Conservation (phyloP, 2,329 filamentous ascomycete genomes). For the Dactylella cylindrospora region DNA sequence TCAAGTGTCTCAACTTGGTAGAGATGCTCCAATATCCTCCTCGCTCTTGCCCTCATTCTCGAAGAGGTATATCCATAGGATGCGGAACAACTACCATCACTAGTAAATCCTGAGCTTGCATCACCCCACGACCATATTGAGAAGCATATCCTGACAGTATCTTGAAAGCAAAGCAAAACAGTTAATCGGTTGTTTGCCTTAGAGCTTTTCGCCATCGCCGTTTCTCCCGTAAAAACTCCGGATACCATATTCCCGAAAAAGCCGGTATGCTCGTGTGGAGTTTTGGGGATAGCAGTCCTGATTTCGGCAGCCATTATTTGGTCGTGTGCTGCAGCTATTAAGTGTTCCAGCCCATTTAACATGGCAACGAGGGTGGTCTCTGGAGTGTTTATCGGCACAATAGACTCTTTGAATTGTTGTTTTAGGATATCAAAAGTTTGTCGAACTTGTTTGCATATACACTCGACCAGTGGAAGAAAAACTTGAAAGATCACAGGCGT, state of each 20-base stretch:
- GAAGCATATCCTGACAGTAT: conserved; percentile 89
- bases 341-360: conserved; percentile 88
- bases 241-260: conserved; percentile 96
- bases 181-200: conserved; percentile 93
- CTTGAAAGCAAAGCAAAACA: conserved; percentile 93
- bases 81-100: conserved; percentile 64
- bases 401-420: conserved; percentile 60
- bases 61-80: conserved; percentile 90
- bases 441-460: conserved; percentile 76
- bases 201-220: conserved; percentile 67
- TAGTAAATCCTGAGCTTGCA: conserved; percentile 54
- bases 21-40: conserved; percentile 85
- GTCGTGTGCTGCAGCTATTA: conserved; percentile 83
- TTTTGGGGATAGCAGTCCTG: conserved; percentile 68
- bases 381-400: conserved; percentile 56
- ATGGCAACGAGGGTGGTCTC: conserved; percentile 79
- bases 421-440: conserved; percentile 71
- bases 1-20: conserved; percentile 91
- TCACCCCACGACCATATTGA: conserved; percentile 93
- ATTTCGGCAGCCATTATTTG: conserved; percentile 75
- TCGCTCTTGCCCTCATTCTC: conserved; percentile 83
- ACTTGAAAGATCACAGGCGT: conserved; percentile 83
- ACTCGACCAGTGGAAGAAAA: conserved; percentile 85
- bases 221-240: conserved; percentile 80
- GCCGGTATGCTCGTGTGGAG: conserved; percentile 72